Percentiles rank a stretch among this genome's conserved stretches.
Evolutionary conservation across 805 yeast species (phyloP).

Genomic region (Grigorovia humatica): DNA sequence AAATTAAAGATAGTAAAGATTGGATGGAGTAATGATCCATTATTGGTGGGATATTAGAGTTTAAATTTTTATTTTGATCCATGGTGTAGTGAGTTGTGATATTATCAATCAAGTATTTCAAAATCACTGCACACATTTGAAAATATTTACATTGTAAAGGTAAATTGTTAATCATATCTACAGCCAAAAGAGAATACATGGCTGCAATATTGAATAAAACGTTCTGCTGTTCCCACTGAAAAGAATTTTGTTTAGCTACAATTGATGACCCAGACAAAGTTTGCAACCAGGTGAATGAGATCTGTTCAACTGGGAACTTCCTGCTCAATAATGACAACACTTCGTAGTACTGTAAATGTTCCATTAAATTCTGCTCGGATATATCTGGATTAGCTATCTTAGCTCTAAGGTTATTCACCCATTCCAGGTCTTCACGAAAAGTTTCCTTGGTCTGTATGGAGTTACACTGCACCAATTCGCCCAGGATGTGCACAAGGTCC

Average conservation of each 20-base stretch:
- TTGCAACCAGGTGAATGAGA: slow-evolving; percentile 64
- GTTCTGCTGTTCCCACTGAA: slow-evolving; percentile 52
- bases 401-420: slow-evolving; percentile 36
- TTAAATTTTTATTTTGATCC: slow-evolving; percentile 8
- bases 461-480: slow-evolving; percentile 38
- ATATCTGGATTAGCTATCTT: slow-evolving; percentile 30
- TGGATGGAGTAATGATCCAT: slow-evolving; percentile 41
- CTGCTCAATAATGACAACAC: slow-evolving; percentile 34
- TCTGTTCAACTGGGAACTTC: slow-evolving; percentile 56
- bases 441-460: slow-evolving; percentile 35
- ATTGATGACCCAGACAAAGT: slow-evolving; percentile 48
- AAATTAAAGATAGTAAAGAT: slow-evolving; percentile 42
- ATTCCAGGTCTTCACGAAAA: slow-evolving; percentile 34
- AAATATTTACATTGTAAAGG: slow-evolving; percentile 39
- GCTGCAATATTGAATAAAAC: slow-evolving; percentile 62
- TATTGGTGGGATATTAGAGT: slow-evolving; percentile 3
- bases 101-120: slow-evolving; percentile 30
- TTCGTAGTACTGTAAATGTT: slow-evolving; percentile 37
- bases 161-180: slow-evolving; percentile 35
- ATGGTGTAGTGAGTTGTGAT: not conserved
- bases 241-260: slow-evolving; percentile 39
- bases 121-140: slow-evolving; percentile 65
- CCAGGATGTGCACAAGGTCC: slow-evolving; percentile 32
- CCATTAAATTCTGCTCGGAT: slow-evolving; percentile 29
- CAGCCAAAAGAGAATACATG: slow-evolving; percentile 47